These are phyloP conservation scores for Metroxylon sagu DNA, from an alignment of 176 grass and related monocot species.

Conservation along the genomic window DNA sequence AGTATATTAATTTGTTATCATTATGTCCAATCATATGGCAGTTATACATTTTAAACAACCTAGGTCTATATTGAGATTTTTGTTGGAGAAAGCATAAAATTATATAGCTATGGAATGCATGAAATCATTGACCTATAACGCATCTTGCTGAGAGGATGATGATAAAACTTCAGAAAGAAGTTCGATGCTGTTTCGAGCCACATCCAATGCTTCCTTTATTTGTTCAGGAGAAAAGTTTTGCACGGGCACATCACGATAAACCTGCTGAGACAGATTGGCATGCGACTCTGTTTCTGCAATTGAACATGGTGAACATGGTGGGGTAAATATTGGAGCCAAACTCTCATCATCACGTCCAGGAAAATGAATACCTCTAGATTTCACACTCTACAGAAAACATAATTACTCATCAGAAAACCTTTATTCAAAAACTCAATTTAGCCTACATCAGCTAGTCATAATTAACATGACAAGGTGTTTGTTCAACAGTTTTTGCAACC, in stretches of 20 bases:
- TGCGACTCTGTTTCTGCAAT: constrained; percentile 41
- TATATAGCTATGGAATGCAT: not conserved
- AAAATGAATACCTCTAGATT: constrained; percentile 73
- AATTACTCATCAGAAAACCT: too few species aligned
- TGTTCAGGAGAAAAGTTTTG: constrained; percentile 45
- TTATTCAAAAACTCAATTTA: too few species aligned
- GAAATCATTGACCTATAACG: constrained; percentile 45
- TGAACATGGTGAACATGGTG: constrained; percentile 41
- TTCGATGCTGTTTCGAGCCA: constrained; percentile 77
- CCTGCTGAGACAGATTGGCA: constrained; percentile 34
- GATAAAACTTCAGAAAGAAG: constrained; percentile 79
- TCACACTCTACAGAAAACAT: constrained; percentile 55
- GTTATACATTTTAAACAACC: too few species aligned
- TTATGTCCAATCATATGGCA: too few species aligned
- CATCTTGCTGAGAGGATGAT: constrained; percentile 75
- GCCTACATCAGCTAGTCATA: too few species aligned
- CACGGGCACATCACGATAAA: constrained; percentile 45
- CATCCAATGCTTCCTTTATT: constrained; percentile 58
- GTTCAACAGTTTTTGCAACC: too few species aligned
- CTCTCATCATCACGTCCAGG: constrained; percentile 75
- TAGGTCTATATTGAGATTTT: too few species aligned
- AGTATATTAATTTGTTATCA: too few species aligned
- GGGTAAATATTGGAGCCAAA: constrained; percentile 87
- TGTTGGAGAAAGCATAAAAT: too few species aligned
- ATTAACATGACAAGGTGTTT: too few species aligned